Conservation (phyloP, 192 early-diverging fungal genomes). For the Backusella sp. region DNA sequence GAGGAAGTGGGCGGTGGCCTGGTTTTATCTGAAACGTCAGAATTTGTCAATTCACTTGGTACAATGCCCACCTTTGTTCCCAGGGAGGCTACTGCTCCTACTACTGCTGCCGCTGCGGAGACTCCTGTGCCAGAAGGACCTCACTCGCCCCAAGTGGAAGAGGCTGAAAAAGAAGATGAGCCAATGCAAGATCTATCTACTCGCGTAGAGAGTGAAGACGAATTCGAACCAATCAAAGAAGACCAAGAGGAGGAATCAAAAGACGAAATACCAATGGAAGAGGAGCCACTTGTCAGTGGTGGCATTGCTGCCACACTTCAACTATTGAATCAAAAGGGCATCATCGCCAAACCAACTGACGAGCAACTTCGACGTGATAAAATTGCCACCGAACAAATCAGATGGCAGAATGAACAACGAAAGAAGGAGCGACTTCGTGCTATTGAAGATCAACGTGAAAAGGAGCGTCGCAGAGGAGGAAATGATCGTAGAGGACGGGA, state of each 20-base stretch:
- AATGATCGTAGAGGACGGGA: constrained; percentile 32
- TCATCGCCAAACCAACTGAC: constrained; percentile 46
- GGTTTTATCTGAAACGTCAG: constrained; percentile 82
- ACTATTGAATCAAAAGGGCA: constrained; percentile 79
- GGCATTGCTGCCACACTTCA: constrained; percentile 84
- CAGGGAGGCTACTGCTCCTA: background rate
- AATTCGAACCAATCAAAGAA: background rate
- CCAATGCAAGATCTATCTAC: constrained; percentile 24
- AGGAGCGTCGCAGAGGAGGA: constrained; percentile 54
- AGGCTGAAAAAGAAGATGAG: constrained; percentile 7
- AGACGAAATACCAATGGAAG: constrained; percentile 36
- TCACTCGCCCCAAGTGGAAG: background rate
- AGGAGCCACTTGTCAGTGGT: constrained; percentile 78
- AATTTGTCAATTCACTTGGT: constrained; percentile 76
- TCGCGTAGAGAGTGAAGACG: constrained; percentile 2
- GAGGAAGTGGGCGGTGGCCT: constrained; percentile 41
- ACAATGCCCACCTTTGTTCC: constrained; percentile 13
- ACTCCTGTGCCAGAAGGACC: background rate
- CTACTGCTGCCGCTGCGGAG: background rate
- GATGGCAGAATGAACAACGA: constrained; percentile 75
- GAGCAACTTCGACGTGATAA: constrained; percentile 70
- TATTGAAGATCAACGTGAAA: constrained; percentile 66
- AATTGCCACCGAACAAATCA: constrained; percentile 53
- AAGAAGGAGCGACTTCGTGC: constrained; percentile 57
- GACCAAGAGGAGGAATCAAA: background rate